These are phyloP conservation scores for Exobasidium cylindrosporum DNA, from an alignment of 1,284 basidiomycete species.

Conservation along the genomic window DNA sequence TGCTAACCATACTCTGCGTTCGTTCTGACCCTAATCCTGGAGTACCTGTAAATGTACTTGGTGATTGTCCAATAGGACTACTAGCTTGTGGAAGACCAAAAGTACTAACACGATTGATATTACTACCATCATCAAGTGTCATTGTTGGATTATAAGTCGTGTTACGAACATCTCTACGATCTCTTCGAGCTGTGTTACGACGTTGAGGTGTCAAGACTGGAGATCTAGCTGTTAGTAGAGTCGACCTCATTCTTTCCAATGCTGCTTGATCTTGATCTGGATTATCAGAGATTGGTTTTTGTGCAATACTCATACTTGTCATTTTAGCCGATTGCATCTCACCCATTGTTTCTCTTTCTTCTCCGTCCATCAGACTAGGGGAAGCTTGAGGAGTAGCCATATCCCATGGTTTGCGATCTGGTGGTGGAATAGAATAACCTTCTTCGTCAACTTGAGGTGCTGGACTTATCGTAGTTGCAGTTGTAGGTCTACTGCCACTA, in stretches of 20 bases:
- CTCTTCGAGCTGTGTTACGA: constrained; percentile 56
- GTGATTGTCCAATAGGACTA: constrained; percentile 6
- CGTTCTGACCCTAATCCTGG: constrained; percentile 30
- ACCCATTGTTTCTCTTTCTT: constrained; percentile 33
- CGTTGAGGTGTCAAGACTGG: constrained; percentile 28
- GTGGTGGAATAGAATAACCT: constrained; percentile 61
- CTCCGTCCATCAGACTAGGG: constrained; percentile 52
- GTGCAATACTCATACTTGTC: constrained; percentile 54
- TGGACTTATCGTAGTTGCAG: neutral
- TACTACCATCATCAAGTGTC: constrained; percentile 4
- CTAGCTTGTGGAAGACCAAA: neutral
- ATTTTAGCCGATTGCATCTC: constrained; percentile 28
- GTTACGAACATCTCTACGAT: constrained; percentile 59
- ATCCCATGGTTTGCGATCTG: constrained; percentile 59
- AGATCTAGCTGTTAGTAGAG: constrained; percentile 50
- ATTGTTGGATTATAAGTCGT: constrained; percentile 54
- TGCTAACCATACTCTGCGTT: constrained; percentile 38
- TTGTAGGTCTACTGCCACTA: neutral
- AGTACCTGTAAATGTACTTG: constrained; percentile 25
- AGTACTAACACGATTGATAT: neutral
- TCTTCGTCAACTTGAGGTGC: constrained; percentile 58
- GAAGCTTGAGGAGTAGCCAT: constrained; percentile 7
- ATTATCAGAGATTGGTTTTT: constrained; percentile 57
- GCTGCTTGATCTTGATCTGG: constrained; percentile 59
- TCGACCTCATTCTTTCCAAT: constrained; percentile 59